These are phyloP conservation scores for Quercus mongolica DNA, from an alignment of 306 rosid genomes.

Conservation along the genomic window DNA sequence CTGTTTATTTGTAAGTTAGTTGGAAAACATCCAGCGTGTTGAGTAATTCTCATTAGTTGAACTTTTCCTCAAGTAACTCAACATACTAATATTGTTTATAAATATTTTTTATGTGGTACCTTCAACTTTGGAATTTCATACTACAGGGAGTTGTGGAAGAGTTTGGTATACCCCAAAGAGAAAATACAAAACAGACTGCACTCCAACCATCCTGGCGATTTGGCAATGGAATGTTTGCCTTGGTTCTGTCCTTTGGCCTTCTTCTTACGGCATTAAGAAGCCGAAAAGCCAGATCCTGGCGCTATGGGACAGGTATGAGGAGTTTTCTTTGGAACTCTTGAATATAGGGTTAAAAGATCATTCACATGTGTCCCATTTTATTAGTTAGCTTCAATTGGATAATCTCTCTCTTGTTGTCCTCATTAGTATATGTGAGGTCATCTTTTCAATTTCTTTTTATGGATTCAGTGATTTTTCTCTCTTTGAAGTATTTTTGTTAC, in stretches of 20 bases:
- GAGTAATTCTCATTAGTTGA: not conserved
- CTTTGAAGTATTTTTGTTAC: not conserved
- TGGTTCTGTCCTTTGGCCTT: slow-evolving; percentile 90
- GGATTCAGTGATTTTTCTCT: not conserved
- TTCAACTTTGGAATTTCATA: slow-evolving; percentile 18
- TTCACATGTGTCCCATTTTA: not conserved
- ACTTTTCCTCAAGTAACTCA: slow-evolving; percentile 1
- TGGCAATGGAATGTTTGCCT: slow-evolving; percentile 98
- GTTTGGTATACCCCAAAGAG: slow-evolving; percentile 60
- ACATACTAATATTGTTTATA: not conserved
- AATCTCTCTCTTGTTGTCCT: not conserved
- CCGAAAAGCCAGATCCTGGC: slow-evolving; percentile 97
- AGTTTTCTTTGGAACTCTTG: not conserved
- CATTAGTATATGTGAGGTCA: not conserved
- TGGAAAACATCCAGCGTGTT: not conserved
- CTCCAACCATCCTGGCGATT: slow-evolving; percentile 77
- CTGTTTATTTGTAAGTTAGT: not conserved
- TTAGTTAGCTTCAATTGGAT: not conserved
- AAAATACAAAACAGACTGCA: slow-evolving; percentile 49
- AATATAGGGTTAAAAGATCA: not conserved
- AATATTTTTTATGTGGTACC: slow-evolving; percentile 5
- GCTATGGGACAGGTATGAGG: slow-evolving; percentile 79
- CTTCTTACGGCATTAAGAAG: slow-evolving; percentile 77
- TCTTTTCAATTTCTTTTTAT: not conserved
- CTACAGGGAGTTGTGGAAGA: slow-evolving; percentile 89